A percentile compares a stretch with the other conserved stretches of the same genome.
Evolutionary conservation across 2,329 filamentous ascomycete genomes (phyloP).

Genomic region (Colletotrichum paranaense): DNA sequence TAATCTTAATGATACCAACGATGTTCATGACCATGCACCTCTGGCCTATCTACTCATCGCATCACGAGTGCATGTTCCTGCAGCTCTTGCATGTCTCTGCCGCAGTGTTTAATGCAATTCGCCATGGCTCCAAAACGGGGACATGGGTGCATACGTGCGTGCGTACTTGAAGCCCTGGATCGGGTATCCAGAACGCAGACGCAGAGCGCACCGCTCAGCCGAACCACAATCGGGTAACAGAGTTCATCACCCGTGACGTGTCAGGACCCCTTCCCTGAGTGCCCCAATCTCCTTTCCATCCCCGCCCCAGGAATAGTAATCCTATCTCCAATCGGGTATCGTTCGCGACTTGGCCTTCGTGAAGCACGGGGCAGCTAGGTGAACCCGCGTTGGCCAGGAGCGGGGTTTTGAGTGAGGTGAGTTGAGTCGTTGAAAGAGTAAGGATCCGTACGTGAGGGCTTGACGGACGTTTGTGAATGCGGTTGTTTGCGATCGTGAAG

Average conservation of each 20-base stretch:
- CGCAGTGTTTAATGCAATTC: too few species aligned
- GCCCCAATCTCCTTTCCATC: not conserved
- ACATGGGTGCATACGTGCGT: too few species aligned
- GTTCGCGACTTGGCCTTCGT: slow-evolving; percentile 13
- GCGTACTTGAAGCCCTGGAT: not conserved
- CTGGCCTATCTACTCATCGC: too few species aligned
- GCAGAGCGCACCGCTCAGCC: not conserved
- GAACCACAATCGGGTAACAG: not conserved
- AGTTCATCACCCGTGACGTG: not conserved
- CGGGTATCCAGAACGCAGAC: not conserved
- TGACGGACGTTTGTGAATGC: too few species aligned
- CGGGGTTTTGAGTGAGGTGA: not conserved
- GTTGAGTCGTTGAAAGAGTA: not conserved
- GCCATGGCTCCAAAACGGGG: not conserved
- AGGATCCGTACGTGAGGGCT: too few species aligned
- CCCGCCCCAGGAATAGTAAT: too few species aligned
- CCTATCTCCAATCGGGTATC: not conserved
- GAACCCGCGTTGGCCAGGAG: not conserved
- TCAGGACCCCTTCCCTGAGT: not conserved
- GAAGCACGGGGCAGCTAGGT: not conserved
- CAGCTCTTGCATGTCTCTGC: not conserved
- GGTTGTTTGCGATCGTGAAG: too few species aligned
- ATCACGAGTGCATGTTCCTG: not conserved
- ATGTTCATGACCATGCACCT: slow-evolving; percentile 11
- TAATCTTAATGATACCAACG: slow-evolving; percentile 29